Conservation (phyloP, 2,329 filamentous ascomycete genomes). For the Bretziella fagacearum region DNA sequence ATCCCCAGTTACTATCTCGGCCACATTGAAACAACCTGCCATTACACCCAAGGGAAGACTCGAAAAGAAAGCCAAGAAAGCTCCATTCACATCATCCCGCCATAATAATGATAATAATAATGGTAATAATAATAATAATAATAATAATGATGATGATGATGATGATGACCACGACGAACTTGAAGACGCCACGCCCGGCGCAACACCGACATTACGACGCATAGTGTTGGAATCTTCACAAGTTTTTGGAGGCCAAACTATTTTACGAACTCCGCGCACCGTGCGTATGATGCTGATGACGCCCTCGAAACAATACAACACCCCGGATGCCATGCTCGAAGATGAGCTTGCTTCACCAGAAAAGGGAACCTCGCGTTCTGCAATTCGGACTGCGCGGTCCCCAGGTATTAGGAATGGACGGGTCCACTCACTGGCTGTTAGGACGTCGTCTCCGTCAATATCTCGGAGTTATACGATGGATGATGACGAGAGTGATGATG, state of each 20-base stretch:
- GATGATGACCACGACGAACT: not conserved
- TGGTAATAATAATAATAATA: not conserved
- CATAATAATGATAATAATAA: not conserved
- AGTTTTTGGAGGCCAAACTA: not conserved
- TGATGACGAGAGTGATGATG: slow-evolving; percentile 6
- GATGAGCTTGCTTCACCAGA: slow-evolving; percentile 13
- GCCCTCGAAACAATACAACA: slow-evolving; percentile 5
- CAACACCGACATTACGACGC: not conserved
- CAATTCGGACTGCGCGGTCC: not conserved
- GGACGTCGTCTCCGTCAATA: not conserved
- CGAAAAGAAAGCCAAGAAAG: not conserved
- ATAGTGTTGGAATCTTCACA: not conserved
- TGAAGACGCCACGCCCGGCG: not conserved
- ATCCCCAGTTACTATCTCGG: not conserved
- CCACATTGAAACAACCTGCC: not conserved
- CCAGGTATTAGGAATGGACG: not conserved
- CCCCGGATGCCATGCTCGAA: slow-evolving; percentile 6
- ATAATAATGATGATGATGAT: not conserved
- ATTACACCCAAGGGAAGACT: not conserved
- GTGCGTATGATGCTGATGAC: slow-evolving; percentile 4
- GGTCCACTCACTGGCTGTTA: not conserved
- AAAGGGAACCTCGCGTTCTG: not conserved
- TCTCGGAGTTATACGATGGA: not conserved
- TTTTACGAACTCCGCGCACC: slow-evolving; percentile 1
- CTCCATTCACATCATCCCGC: not conserved